Evolutionary conservation across 2,329 filamentous ascomycete genomes (phyloP).

Genomic region (Rosellinia necatrix): DNA sequence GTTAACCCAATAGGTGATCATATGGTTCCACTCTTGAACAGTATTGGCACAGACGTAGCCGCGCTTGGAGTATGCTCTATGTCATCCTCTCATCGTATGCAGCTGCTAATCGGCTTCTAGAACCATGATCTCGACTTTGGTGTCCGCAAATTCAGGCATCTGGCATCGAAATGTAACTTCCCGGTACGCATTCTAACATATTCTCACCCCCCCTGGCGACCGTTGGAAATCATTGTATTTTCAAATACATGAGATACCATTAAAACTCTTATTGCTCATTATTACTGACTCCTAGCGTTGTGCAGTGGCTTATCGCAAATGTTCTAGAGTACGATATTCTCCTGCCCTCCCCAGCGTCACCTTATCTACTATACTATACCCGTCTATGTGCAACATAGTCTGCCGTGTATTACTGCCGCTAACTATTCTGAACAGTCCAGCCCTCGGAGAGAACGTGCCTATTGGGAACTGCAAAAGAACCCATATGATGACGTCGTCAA

Average conservation of each 20-base stretch:
- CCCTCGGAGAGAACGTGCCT: slow-evolving; percentile 73
- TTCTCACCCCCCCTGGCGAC: neutral
- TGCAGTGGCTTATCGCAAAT: slow-evolving; percentile 80
- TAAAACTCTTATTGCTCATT: neutral
- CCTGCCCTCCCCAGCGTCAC: neutral
- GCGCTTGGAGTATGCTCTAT: slow-evolving; percentile 70
- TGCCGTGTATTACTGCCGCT: neutral
- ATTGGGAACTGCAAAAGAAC: slow-evolving; percentile 78
- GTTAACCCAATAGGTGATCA: slow-evolving; percentile 61
- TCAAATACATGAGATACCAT: neutral
- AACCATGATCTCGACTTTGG: slow-evolving; percentile 96
- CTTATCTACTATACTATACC: neutral
- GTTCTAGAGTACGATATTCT: slow-evolving; percentile 63
- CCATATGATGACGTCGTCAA: slow-evolving; percentile 76
- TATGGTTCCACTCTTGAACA: slow-evolving; percentile 86
- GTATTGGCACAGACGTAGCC: slow-evolving; percentile 76
- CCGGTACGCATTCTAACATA: slow-evolving; percentile 48
- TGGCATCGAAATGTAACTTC: slow-evolving; percentile 76
- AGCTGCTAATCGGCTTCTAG: slow-evolving; percentile 45
- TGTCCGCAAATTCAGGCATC: slow-evolving; percentile 75
- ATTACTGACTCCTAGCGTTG: slow-evolving; percentile 5
- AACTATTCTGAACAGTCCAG: slow-evolving; percentile 51
- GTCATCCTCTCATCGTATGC: neutral
- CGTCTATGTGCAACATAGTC: neutral
- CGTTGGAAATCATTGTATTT: neutral